Base-by-base conservation (phyloP, 2,329 filamentous ascomycete species). In the Fusarium heterosporum region DNA sequence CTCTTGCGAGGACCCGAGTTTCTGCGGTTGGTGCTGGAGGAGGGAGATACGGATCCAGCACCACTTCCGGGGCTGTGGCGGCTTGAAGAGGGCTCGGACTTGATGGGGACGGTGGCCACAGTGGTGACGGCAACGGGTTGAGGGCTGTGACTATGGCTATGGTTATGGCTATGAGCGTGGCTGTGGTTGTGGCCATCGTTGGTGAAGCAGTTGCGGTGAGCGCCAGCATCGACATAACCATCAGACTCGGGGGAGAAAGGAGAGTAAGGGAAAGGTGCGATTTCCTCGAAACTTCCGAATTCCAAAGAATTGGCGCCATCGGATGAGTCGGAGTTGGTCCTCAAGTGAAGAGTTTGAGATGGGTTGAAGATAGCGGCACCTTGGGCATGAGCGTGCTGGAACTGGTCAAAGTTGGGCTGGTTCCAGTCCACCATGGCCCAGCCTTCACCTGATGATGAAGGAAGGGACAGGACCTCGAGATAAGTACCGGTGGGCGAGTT, bases 201-300 rank as follows among this genome's bases (percentile, higher is more conserved):
- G 55, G 87, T 83, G 72, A 85, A 86, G 77, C 88, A 90, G 73
- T 88, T 86, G 65, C 87, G 85, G 73, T 90, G 88, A 70, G 77
- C 83, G 47, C 81, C 75, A 36, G 83, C 84, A 61, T 93, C 90
- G 61, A 87, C 83, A 66, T 90, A 89, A 45, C 87, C 88, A 70
- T 97, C 93, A 1, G 93, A 97, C 61, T 89, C 84, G 16, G 93
- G 93, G 3, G 94, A 97, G 81, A 91, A 92, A 59, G 96, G 90
- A 1, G 90, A 91, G 75, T 90, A 90, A 22, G 89, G 85, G 78
- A 94, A 92, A 64, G 77, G 84, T 4, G 76, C 80, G 47, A 93
- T 87, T 71, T 97, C 93, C 76, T 96, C 93, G 72, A 91, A 97
- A 80, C 92, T 96, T 66, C 88, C 82, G 85, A 93, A 77, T 80